Conservation (phyloP, 805 yeast genomes). For the Wickerhamomyces chambardii region DNA sequence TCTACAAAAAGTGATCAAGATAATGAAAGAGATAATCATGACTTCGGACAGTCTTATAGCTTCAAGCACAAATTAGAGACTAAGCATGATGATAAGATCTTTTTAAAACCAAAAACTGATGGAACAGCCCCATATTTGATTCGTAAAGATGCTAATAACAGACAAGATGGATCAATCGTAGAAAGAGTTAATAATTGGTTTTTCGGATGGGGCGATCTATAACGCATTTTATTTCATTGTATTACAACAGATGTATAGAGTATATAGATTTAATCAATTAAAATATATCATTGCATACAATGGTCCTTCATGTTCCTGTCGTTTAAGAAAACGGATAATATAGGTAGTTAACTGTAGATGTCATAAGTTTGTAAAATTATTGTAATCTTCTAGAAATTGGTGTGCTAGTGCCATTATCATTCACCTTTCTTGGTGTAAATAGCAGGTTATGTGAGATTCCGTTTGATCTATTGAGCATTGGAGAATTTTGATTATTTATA, state of each 20-base stretch:
- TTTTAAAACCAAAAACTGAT: constrained; percentile 16
- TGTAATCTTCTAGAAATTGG: too few species aligned
- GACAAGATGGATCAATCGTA: constrained; percentile 14
- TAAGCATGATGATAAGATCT: constrained; percentile 33
- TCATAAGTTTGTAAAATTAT: too few species aligned
- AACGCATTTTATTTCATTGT: too few species aligned
- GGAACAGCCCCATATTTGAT: constrained; percentile 12
- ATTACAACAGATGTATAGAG: too few species aligned
- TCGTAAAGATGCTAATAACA: constrained; percentile 14
- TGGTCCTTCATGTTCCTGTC: too few species aligned
- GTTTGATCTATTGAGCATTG: constrained; percentile 1
- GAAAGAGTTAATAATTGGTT: constrained; percentile 33
- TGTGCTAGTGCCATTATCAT: too few species aligned
- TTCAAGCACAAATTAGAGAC: constrained; percentile 22
- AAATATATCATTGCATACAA: too few species aligned
- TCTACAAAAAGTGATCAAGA: constrained; percentile 4
- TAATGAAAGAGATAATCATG: constrained; percentile 3
- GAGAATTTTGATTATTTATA: constrained; percentile 1
- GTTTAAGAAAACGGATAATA: too few species aligned
- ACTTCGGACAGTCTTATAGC: constrained; percentile 3
- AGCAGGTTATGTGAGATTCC: neutral
- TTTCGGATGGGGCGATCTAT: constrained; percentile 48
- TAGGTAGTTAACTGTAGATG: too few species aligned
- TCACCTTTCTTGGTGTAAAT: constrained; percentile 1
- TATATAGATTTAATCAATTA: too few species aligned